Percentiles rank a stretch among this genome's conserved stretches.
Evolutionary conservation across 805 yeast genomes (phyloP).

Genomic region (Lipomyces kockii): DNA sequence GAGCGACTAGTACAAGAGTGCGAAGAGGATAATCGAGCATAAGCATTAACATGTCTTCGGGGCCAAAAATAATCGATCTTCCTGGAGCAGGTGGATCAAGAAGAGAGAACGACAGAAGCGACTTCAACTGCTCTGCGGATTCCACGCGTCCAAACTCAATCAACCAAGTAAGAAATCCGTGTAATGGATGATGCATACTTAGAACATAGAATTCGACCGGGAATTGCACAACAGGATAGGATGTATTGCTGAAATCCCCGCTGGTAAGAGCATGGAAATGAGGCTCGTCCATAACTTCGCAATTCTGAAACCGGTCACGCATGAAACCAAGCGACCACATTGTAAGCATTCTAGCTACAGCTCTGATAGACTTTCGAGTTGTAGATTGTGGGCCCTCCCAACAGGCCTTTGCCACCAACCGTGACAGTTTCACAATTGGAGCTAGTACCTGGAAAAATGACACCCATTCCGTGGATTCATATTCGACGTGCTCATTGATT

Average conservation of each 20-base stretch:
- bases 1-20: conserved; percentile 76
- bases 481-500: conserved; percentile 81
- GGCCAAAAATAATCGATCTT: conserved; percentile 20
- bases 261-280: conserved; percentile 38
- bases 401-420: conserved; percentile 45
- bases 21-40: conserved; percentile 77
- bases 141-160: conserved; percentile 55
- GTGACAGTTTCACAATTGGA: conserved; percentile 60
- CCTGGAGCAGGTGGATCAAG: conserved; percentile 29
- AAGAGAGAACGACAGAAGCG: conserved; percentile 23
- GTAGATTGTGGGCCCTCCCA: conserved; percentile 33
- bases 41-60: conserved; percentile 38
- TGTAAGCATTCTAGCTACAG: conserved; percentile 38
- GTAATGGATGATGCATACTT: conserved; percentile 80
- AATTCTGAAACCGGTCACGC: conserved; percentile 31
- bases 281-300: conserved; percentile 37
- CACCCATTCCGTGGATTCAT: conserved; percentile 83
- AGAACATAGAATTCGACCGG: conserved; percentile 56
- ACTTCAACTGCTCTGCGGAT: conserved; percentile 22
- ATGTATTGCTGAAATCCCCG: conserved; percentile 39
- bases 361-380: conserved; percentile 35
- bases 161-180: conserved; percentile 72
- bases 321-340: conserved; percentile 42
- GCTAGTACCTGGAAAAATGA: conserved; percentile 70
- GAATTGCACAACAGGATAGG: conserved; percentile 46